A percentile compares a stretch with the other conserved stretches of the same genome.
Evolutionary conservation across 2,329 filamentous ascomycete genomes (phyloP).

Genomic region (Claviceps sp.): DNA sequence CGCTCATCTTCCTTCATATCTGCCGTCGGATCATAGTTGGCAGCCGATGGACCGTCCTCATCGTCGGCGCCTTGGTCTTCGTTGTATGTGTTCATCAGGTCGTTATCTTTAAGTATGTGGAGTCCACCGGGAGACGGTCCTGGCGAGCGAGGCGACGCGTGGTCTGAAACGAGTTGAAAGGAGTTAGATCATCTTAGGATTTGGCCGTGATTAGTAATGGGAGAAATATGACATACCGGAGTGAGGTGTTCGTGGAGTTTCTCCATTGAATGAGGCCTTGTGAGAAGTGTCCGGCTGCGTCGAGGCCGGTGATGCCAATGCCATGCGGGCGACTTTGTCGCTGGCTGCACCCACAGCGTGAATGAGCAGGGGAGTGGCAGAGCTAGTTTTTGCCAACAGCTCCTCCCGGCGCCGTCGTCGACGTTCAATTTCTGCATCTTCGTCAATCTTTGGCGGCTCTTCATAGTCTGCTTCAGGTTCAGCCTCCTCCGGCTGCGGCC

Average conservation of each 20-base stretch:
- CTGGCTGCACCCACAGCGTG: slow-evolving; percentile 55
- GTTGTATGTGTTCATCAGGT: slow-evolving; percentile 49
- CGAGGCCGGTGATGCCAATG: slow-evolving; percentile 40
- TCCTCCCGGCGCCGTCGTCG: slow-evolving; percentile 75
- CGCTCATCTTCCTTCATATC: slow-evolving; percentile 79
- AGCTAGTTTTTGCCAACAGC: slow-evolving; percentile 69
- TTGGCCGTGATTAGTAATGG: background rate
- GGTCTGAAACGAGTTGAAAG: slow-evolving; percentile 10
- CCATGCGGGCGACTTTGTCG: slow-evolving; percentile 39
- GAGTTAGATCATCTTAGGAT: slow-evolving; percentile 11
- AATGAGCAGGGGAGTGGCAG: slow-evolving; percentile 59
- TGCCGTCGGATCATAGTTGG: slow-evolving; percentile 78
- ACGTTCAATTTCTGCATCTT: slow-evolving; percentile 72
- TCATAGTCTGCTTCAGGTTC: slow-evolving; percentile 30
- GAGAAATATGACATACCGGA: slow-evolving; percentile 29
- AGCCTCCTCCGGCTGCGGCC: slow-evolving; percentile 12
- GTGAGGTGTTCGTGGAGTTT: slow-evolving; percentile 31
- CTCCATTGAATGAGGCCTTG: slow-evolving; percentile 16
- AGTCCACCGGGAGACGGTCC: slow-evolving; percentile 43
- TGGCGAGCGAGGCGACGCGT: slow-evolving; percentile 28
- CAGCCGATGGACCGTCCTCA: slow-evolving; percentile 73
- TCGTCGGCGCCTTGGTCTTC: slow-evolving; percentile 23
- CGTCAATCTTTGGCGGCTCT: slow-evolving; percentile 53
- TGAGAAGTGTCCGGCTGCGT: slow-evolving; percentile 30
- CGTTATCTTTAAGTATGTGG: slow-evolving; percentile 51